Conservation (phyloP, 257 asterid species). For the Paraleonurus japonicus region DNA sequence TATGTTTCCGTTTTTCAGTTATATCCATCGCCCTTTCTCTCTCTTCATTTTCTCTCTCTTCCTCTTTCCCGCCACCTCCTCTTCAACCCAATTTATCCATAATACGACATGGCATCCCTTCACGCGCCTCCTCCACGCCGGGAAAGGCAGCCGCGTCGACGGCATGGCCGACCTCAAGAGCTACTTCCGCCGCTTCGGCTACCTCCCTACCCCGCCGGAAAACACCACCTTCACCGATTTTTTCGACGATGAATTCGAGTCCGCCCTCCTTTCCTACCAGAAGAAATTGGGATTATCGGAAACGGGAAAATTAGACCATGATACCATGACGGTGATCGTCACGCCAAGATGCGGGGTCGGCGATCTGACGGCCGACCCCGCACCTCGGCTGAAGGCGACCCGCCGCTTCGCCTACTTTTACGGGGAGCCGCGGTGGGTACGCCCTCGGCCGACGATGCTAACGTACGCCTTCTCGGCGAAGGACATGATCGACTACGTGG, state of each 20-base stretch:
- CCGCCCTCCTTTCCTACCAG: slow-evolving; percentile 56
- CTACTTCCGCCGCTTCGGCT: slow-evolving; percentile 82
- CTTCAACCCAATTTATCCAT: slow-evolving; percentile 25
- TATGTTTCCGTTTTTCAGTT: slow-evolving; percentile 63
- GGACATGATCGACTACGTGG: slow-evolving; percentile 47
- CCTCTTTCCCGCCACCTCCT: slow-evolving; percentile 39
- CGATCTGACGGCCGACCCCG: slow-evolving; percentile 27
- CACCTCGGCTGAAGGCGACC: slow-evolving; percentile 27
- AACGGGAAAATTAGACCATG: slow-evolving; percentile 58
- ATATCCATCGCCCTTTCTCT: slow-evolving; percentile 11
- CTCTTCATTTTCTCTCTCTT: slow-evolving; percentile 15
- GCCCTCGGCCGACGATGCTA: slow-evolving; percentile 43
- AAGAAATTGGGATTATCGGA: slow-evolving; percentile 44
- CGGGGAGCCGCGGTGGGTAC: slow-evolving; percentile 67
- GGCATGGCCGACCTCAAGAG: slow-evolving; percentile 83
- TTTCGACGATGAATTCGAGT: slow-evolving; percentile 62
- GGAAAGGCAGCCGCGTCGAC: slow-evolving; percentile 50
- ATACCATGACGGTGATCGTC: slow-evolving; percentile 48
- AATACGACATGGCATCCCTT: slow-evolving; percentile 61
- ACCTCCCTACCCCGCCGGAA: slow-evolving; percentile 36
- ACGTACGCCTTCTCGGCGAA: slow-evolving; percentile 70
- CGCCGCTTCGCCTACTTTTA: slow-evolving; percentile 51
- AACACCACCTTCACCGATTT: slow-evolving; percentile 41
- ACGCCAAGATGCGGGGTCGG: slow-evolving; percentile 78
- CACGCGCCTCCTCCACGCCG: slow-evolving; percentile 58